Evolutionary conservation across 768 basidiomycete species (phyloP).

Genomic region (Baorangia bicolor): DNA sequence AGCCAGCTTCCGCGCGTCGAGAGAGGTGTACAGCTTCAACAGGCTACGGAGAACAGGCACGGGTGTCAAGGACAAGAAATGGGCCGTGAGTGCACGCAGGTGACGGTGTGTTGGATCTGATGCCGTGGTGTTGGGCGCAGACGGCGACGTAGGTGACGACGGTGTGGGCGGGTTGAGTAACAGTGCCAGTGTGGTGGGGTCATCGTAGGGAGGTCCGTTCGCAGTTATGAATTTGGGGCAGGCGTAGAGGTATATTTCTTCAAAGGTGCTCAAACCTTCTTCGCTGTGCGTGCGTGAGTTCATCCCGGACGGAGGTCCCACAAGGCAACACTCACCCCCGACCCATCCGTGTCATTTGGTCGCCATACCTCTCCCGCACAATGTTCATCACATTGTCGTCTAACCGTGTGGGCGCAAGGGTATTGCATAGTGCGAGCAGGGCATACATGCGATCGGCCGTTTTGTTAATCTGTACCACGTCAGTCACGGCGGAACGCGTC

Average conservation of each 20-base stretch:
- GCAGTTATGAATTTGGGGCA: conserved; percentile 97
- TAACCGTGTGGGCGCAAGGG: conserved; percentile 86
- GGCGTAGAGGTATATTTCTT: conserved; percentile 79
- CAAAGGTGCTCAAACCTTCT: conserved; percentile 57
- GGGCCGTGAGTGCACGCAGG: conserved; percentile 78
- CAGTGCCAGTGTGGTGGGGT: conserved; percentile 56
- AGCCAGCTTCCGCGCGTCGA: conserved; percentile 89
- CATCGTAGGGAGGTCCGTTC: conserved; percentile 92
- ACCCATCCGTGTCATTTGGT: conserved; percentile 83
- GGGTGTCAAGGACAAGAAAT: conserved; percentile 70
- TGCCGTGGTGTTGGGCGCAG: conserved; percentile 11
- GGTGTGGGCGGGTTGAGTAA: conserved; percentile 42
- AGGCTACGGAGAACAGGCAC: conserved; percentile 88
- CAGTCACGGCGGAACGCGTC: background rate
- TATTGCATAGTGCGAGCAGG: conserved; percentile 89
- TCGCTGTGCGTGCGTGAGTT: conserved; percentile 39
- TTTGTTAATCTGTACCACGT: conserved; percentile 76
- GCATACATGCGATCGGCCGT: conserved; percentile 98
- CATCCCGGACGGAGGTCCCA: background rate
- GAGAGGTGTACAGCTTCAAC: conserved; percentile 92
- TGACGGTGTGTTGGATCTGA: conserved; percentile 82
- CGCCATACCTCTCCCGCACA: conserved; percentile 91
- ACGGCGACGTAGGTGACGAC: conserved; percentile 32
- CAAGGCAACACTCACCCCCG: conserved; percentile 59
- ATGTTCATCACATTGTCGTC: conserved; percentile 94